These are phyloP conservation scores for Aegilops bicornis DNA, from an alignment of 176 grass and related monocot genomes.

Conservation along the genomic window DNA sequence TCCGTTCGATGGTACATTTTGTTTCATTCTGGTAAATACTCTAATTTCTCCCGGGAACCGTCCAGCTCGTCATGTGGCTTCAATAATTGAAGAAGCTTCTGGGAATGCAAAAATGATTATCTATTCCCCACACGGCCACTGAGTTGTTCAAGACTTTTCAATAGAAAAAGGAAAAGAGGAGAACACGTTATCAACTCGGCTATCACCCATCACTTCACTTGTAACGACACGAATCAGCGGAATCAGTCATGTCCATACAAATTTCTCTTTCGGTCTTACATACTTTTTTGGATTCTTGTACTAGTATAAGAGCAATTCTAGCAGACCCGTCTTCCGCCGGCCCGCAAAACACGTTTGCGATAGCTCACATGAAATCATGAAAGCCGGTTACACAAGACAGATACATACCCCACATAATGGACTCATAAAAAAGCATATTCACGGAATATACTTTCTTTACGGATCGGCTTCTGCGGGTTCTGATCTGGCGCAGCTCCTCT, in stretches of 20 bases:
- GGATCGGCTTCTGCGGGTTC: too few relatives aligned
- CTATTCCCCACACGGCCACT: background rate
- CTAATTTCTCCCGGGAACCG: background rate
- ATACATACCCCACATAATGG: too few relatives aligned
- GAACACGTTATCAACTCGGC: too few relatives aligned
- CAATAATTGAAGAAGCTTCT: background rate
- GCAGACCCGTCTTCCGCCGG: too few relatives aligned
- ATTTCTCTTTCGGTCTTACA: background rate
- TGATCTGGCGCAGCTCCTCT: too few relatives aligned
- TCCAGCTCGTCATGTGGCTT: slow-evolving; percentile 1
- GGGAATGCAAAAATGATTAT: background rate
- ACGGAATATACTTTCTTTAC: too few relatives aligned
- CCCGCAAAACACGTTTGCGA: too few relatives aligned
- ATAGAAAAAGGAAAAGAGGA: background rate
- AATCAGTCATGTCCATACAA: background rate
- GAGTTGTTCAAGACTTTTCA: background rate
- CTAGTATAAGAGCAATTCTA: too few relatives aligned
- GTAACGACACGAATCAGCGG: background rate
- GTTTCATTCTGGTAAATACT: background rate
- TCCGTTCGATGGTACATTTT: background rate
- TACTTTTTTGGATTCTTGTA: background rate
- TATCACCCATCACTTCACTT: too few relatives aligned
- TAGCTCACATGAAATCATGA: too few relatives aligned
- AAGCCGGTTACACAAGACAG: too few relatives aligned
- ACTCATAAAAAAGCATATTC: too few relatives aligned